These are phyloP conservation scores for Theileria annulata DNA, from an alignment of 169 alveolate species.

Conservation along the genomic window DNA sequence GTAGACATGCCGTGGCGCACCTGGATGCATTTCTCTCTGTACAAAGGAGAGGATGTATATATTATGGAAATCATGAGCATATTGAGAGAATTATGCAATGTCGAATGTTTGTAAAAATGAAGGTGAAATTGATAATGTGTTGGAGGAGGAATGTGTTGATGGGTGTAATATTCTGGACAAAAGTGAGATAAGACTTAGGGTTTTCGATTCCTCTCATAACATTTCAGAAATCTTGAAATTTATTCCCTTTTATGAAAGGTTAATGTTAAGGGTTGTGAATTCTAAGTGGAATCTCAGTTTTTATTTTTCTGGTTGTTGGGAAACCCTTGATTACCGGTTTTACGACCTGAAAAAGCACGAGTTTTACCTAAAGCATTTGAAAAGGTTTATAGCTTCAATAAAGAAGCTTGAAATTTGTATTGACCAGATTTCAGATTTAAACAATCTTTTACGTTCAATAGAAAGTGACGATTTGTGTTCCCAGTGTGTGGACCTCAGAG, in stretches of 20 bases:
- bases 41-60: not conserved
- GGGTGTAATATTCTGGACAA: not conserved
- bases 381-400: constrained; percentile 7
- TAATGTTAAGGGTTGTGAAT: constrained; percentile 25
- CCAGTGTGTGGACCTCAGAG: constrained; percentile 3
- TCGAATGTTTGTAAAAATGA: not conserved
- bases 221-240: constrained; percentile 27
- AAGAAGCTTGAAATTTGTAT: constrained; percentile 18
- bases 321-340: constrained; percentile 35
- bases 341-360: constrained; percentile 1
- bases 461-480: not conserved
- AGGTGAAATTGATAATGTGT: constrained; percentile 4
- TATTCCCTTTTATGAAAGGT: constrained; percentile 37
- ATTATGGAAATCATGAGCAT: not conserved
- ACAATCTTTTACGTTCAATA: not conserved
- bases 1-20: constrained; percentile 24
- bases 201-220: constrained; percentile 16
- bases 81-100: not conserved
- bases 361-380: constrained; percentile 10
- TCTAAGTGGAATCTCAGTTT: constrained; percentile 29
- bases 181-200: not conserved
- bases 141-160: not conserved
- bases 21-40: constrained; percentile 18
- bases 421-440: constrained; percentile 23
- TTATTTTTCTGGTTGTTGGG: constrained; percentile 32